These are phyloP conservation scores for Bruguiera gymnorhiza DNA, from an alignment of 345 rosid genomes.

Conservation along the genomic window DNA sequence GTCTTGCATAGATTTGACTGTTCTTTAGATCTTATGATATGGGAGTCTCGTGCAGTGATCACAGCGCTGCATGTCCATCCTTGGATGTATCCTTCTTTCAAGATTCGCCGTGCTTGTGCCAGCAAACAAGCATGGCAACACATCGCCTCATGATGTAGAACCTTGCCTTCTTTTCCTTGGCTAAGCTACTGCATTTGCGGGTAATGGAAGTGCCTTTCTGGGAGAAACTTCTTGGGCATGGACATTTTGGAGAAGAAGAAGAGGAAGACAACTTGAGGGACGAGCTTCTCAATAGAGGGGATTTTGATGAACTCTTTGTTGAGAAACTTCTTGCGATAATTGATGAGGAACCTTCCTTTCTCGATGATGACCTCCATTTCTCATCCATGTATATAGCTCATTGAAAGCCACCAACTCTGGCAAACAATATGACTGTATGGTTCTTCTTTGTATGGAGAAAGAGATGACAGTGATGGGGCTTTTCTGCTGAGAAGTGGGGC, in stretches of 20 bases:
- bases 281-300: constrained; percentile 55
- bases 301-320: constrained; percentile 60
- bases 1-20: no score
- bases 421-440: neutral
- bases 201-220: constrained; percentile 60
- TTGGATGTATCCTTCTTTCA: constrained; percentile 12
- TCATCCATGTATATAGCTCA: constrained; percentile 43
- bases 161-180: constrained; percentile 94
- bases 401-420: neutral
- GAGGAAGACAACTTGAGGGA: constrained; percentile 38
- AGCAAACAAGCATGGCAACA: constrained; percentile 98
- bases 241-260: constrained; percentile 43
- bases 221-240: constrained; percentile 46
- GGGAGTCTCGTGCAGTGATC: no score
- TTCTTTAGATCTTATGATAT: no score
- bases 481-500: constrained; percentile 17
- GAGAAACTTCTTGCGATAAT: constrained; percentile 62
- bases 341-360: constrained; percentile 45
- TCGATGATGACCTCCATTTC: constrained; percentile 59
- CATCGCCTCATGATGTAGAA: constrained; percentile 96
- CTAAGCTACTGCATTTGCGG: constrained; percentile 76
- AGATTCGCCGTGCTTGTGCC: constrained; percentile 94
- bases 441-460: neutral
- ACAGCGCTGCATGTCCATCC: no score
- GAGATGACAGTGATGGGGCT: constrained; percentile 3